Percentiles rank a stretch among this genome's conserved stretches.
These are phyloP conservation scores for Neopestalotiopsis clavispora DNA, from an alignment of 2,329 filamentous ascomycete genomes.

Conservation along the genomic window DNA sequence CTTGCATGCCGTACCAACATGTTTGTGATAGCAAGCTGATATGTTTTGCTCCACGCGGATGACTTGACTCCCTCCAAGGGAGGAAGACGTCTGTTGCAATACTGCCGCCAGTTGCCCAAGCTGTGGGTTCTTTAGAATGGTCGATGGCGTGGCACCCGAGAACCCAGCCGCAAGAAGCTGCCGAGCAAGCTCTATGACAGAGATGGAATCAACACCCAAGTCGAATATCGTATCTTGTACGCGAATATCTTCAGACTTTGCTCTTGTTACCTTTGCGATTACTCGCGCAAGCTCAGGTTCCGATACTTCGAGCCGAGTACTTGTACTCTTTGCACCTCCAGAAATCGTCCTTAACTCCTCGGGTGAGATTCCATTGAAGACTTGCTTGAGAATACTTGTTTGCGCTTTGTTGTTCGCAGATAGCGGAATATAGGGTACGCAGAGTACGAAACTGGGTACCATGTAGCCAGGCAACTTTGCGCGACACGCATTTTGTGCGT, in stretches of 20 bases:
- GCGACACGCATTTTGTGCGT: constrained; percentile 67
- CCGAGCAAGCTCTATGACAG: constrained; percentile 72
- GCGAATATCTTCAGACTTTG: constrained; percentile 49
- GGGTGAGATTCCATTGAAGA: constrained; percentile 67
- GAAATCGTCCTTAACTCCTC: constrained; percentile 66
- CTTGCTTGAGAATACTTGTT: constrained; percentile 65
- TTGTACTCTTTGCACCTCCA: constrained; percentile 29
- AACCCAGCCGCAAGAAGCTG: constrained; percentile 69
- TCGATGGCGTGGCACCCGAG: constrained; percentile 61
- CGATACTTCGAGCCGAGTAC: constrained; percentile 35
- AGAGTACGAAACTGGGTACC: constrained; percentile 85
- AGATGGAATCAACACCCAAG: constrained; percentile 86
- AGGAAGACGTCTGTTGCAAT: constrained; percentile 29
- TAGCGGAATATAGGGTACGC: constrained; percentile 73
- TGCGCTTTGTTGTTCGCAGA: constrained; percentile 92
- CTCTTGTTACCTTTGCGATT: constrained; percentile 57
- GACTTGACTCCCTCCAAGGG: constrained; percentile 28
- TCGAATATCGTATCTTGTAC: constrained; percentile 77
- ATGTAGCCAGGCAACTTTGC: constrained; percentile 80
- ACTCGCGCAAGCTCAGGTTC: constrained; percentile 56
- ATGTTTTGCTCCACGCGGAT: constrained; percentile 64
- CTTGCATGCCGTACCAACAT: constrained; percentile 57
- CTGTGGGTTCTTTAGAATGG: constrained; percentile 68
- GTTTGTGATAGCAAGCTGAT: constrained; percentile 66
- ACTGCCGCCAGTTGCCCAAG: constrained; percentile 51